These are phyloP conservation scores for Aspergillus awamori DNA, from an alignment of 2,329 filamentous ascomycete species.

Conservation along the genomic window DNA sequence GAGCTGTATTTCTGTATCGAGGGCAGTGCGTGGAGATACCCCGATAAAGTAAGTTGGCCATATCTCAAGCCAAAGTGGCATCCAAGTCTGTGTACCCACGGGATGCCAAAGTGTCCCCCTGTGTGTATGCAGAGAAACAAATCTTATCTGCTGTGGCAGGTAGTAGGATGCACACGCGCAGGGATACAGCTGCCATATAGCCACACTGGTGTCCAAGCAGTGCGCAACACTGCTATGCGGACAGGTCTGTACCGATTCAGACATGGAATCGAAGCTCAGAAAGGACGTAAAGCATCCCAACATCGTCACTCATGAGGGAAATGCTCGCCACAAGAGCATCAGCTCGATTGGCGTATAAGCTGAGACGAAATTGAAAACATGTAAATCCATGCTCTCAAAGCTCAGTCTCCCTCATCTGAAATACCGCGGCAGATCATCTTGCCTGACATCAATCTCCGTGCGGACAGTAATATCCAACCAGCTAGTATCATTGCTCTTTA, in stretches of 20 bases:
- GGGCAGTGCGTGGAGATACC: neutral
- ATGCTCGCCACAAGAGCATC: too few relatives aligned
- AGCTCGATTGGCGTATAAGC: neutral
- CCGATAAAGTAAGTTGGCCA: neutral
- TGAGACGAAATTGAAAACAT: neutral
- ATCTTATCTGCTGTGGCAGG: neutral
- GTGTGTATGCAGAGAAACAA: neutral
- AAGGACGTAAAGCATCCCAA: too few relatives aligned
- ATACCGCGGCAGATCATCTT: constrained; percentile 16
- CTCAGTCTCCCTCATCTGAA: neutral
- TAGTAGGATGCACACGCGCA: neutral
- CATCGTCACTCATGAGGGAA: too few relatives aligned
- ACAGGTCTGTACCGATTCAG: neutral
- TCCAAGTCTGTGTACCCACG: neutral
- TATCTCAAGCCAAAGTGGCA: neutral
- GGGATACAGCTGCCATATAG: neutral
- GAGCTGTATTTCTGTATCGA: neutral
- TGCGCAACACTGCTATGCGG: neutral
- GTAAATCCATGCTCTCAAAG: neutral
- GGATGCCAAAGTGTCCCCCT: neutral
- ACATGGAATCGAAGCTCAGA: too few relatives aligned
- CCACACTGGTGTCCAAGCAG: neutral
- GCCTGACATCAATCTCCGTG: constrained; percentile 34
- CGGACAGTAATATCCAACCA: constrained; percentile 33
- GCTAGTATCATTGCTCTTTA: neutral